Conservation (phyloP, 306 rosid genomes). For the Senna siamea region DNA sequence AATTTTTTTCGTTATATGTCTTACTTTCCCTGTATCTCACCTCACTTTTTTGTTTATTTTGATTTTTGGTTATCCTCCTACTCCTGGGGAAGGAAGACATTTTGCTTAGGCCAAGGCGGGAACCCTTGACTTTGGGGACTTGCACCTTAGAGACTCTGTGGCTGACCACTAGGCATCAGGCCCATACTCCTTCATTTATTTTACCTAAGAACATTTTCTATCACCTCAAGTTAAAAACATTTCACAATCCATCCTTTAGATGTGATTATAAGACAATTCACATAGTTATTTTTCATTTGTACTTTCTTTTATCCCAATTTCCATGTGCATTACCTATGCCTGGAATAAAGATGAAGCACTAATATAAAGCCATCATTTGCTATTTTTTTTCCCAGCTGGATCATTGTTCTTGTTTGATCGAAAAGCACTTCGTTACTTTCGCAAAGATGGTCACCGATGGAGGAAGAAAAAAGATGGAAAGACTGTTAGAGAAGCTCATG, state of each 20-base stretch:
- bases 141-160: background rate
- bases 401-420: conserved; percentile 76
- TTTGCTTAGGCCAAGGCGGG: background rate
- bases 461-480: conserved; percentile 86
- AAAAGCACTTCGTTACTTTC: conserved; percentile 72
- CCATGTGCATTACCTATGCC: background rate
- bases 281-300: background rate
- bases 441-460: conserved; percentile 86
- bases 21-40: background rate
- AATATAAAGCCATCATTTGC: conserved; percentile 19
- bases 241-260: background rate
- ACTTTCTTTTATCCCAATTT: background rate
- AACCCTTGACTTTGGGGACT: background rate
- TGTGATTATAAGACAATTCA: background rate
- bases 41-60: background rate
- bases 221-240: background rate
- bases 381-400: conserved; percentile 57
- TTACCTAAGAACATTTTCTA: background rate
- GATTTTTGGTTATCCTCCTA: background rate
- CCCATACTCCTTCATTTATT: conserved; percentile 7
- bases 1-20: background rate
- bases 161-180: conserved; percentile 8
- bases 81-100: conserved; percentile 11
- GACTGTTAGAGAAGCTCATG: conserved; percentile 83
- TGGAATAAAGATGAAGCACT: background rate